Conservation (phyloP, 2,329 filamentous ascomycete species). For the Metarhizium anisopliae region DNA sequence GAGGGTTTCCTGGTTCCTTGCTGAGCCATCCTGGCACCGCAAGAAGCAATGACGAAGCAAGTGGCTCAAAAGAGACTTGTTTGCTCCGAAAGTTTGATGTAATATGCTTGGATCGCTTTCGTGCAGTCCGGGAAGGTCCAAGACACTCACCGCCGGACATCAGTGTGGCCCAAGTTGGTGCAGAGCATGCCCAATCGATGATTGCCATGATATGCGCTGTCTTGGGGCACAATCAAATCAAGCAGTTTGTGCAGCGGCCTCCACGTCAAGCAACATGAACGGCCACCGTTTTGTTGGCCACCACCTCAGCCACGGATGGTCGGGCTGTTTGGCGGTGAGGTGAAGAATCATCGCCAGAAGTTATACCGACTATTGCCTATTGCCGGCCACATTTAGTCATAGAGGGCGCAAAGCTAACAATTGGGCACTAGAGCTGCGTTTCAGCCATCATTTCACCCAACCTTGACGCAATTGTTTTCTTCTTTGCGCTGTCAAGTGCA, state of each 20-base stretch:
- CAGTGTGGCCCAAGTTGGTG: not conserved
- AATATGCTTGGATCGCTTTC: not conserved
- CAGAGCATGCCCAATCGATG: not conserved
- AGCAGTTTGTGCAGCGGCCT: not conserved
- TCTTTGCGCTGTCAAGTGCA: not conserved
- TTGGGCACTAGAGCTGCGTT: not conserved
- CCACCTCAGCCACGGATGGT: not conserved
- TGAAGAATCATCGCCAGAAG: not conserved
- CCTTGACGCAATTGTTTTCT: not conserved
- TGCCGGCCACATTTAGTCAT: not conserved
- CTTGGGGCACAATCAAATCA: not conserved
- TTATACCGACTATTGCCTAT: not conserved
- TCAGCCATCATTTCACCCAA: not conserved
- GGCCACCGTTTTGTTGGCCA: not conserved
- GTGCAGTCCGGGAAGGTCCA: not conserved
- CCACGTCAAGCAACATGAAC: not conserved
- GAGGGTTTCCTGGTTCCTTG: not conserved
- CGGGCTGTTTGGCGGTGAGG: not conserved
- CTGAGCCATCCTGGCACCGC: not conserved
- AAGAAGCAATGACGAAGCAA: not conserved
- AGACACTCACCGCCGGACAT: slow-evolving; percentile 1
- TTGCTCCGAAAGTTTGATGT: not conserved
- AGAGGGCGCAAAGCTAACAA: not conserved
- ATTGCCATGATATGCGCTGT: not conserved
- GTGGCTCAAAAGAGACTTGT: not conserved